Conservation (phyloP, 495 filamentous ascomycete genomes). For the Xylaria venustula region DNA sequence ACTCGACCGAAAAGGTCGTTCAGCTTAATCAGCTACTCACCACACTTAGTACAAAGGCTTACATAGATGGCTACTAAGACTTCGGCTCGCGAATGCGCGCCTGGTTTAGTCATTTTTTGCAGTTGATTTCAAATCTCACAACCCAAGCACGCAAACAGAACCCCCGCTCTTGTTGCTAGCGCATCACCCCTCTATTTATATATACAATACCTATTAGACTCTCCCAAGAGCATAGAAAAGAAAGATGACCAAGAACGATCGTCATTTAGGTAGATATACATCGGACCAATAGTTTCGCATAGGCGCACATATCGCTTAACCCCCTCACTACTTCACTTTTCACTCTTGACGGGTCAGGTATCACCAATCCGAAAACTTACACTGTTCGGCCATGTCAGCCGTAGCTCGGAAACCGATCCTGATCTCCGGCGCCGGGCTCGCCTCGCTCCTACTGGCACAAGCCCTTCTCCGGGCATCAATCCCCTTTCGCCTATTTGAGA, state of each 20-base stretch:
- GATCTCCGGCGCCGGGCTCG: constrained; percentile 52
- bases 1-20: not conserved
- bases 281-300: too few species aligned
- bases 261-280: too few species aligned
- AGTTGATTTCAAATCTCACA: not conserved
- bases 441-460: constrained; percentile 51
- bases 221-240: too few species aligned
- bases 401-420: constrained; percentile 45
- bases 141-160: not conserved
- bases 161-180: too few species aligned
- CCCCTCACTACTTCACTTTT: not conserved
- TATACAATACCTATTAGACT: not conserved
- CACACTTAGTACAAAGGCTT: not conserved
- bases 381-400: constrained; percentile 1
- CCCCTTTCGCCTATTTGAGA: constrained; percentile 53
- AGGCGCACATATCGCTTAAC: too few species aligned
- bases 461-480: constrained; percentile 44
- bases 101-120: not conserved
- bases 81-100: not conserved
- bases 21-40: constrained; percentile 2
- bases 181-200: not conserved
- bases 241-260: too few species aligned
- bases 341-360: too few species aligned
- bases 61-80: not conserved
- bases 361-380: too few species aligned